Evolutionary conservation across 768 basidiomycete species (phyloP).

Genomic region (Boletus pseudo-olivaceus): DNA sequence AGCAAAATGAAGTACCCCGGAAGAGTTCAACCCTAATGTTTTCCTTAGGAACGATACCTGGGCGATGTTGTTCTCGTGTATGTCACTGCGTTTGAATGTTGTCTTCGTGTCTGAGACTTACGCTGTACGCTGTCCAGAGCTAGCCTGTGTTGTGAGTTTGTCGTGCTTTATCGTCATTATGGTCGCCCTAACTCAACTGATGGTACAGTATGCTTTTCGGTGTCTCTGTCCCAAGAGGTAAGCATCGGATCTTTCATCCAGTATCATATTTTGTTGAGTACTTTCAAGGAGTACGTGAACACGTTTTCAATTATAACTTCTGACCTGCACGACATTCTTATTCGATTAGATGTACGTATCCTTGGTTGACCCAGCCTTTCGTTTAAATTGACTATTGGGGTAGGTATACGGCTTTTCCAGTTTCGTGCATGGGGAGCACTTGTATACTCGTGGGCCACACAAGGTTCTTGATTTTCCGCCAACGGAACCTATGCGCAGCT

Average conservation of each 20-base stretch:
- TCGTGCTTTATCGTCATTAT: neutral
- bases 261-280: neutral
- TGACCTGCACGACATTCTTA: neutral
- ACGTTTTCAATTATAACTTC: neutral
- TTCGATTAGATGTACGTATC: conserved; percentile 20
- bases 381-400: neutral
- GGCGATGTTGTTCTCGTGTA: conserved; percentile 31
- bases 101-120: conserved; percentile 2
- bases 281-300: conserved; percentile 22
- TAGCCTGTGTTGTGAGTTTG: conserved; percentile 20
- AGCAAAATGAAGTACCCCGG: neutral
- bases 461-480: conserved; percentile 18
- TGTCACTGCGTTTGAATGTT: neutral
- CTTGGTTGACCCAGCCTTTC: neutral
- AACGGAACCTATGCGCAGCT: neutral
- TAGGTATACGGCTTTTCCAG: conserved; percentile 27
- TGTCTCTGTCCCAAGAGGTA: conserved; percentile 17
- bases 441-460: conserved; percentile 29
- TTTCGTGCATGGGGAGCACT: conserved; percentile 34
- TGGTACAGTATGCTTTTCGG: conserved; percentile 21
- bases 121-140: conserved; percentile 5
- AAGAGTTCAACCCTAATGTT: neutral
- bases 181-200: neutral
- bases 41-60: conserved; percentile 28
- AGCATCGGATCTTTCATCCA: neutral